phyloP scores from a whole-genome alignment of 768 basidiomycete species.

The Suillus occidentalis region DNA sequence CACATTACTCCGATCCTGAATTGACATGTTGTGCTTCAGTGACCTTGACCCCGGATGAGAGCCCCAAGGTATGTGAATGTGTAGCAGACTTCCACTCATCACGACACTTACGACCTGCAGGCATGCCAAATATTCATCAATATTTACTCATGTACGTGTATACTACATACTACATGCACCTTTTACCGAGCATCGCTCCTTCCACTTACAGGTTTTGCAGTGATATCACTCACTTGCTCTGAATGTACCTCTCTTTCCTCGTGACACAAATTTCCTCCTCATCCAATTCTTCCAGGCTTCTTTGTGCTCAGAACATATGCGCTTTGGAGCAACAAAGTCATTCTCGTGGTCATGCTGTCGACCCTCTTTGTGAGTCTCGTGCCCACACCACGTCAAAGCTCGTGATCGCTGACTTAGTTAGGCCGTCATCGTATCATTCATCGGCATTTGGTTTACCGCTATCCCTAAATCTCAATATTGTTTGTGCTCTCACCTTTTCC shows the following conservation, averaged over 20 bases:
- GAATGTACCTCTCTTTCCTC: not conserved
- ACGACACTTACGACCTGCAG: not conserved
- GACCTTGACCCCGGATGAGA: not conserved
- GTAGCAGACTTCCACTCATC: not conserved
- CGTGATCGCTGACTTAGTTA: not conserved
- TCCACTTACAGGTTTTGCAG: not conserved
- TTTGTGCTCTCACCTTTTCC: not conserved
- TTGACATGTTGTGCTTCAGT: not conserved
- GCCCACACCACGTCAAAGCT: too few species aligned
- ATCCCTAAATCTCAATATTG: not conserved
- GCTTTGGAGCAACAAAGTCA: not conserved
- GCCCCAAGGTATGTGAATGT: not conserved
- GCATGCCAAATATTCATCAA: not conserved
- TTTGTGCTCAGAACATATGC: not conserved
- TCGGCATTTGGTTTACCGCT: not conserved
- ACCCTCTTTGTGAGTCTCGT: not conserved
- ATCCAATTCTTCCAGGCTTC: not conserved
- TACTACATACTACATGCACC: not conserved
- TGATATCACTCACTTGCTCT: slow-evolving; percentile 1
- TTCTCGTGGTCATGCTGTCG: not conserved
- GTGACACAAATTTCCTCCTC: not conserved
- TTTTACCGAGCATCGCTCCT: not conserved
- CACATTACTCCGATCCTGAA: not conserved
- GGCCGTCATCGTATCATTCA: not conserved
- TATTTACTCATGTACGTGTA: not conserved